phyloP scores from a whole-genome alignment of 108 stramenopile genomes.

The Pseudonitzschia multiseries region DNA sequence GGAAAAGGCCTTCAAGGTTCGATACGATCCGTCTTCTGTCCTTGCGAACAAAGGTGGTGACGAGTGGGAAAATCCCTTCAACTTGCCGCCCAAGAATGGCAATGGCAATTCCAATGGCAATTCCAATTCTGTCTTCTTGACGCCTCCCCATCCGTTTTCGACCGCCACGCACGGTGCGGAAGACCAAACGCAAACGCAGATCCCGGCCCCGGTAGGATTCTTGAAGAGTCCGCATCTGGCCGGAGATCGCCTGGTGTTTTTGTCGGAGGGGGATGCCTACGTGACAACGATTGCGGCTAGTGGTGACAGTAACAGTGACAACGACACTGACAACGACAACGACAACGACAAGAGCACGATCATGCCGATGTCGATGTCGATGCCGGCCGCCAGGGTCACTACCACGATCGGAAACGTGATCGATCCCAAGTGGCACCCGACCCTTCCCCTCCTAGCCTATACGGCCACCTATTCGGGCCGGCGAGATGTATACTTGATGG shows the following conservation, averaged over 20 bases:
- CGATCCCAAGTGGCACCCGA: constrained; percentile 55
- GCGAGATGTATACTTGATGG: constrained; percentile 64
- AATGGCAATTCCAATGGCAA: too few relatives aligned
- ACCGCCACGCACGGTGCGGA: too few relatives aligned
- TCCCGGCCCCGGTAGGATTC: constrained; percentile 36
- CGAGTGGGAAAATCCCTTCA: constrained; percentile 6
- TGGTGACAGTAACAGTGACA: not conserved
- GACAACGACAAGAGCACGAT: too few relatives aligned
- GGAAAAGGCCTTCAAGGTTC: constrained; percentile 8
- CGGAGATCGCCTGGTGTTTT: constrained; percentile 60
- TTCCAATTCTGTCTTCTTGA: not conserved
- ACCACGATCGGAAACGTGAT: constrained; percentile 68
- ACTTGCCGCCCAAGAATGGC: not conserved
- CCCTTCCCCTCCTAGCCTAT: constrained; percentile 50
- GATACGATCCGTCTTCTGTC: constrained; percentile 11
- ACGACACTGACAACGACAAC: too few relatives aligned
- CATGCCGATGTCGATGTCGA: not conserved
- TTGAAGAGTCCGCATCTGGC: constrained; percentile 53
- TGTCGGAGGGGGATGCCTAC: constrained; percentile 65
- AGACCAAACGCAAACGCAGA: too few relatives aligned
- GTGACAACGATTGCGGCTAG: constrained; percentile 31
- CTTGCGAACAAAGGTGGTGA: not conserved
- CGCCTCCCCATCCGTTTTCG: constrained; percentile 1
- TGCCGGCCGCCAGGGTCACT: constrained; percentile 57
- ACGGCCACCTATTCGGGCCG: constrained; percentile 65